Percentiles rank a stretch among this genome's conserved stretches.
Conservation (phyloP, 2,329 filamentous ascomycete genomes). For the Alternaria arbusti region DNA sequence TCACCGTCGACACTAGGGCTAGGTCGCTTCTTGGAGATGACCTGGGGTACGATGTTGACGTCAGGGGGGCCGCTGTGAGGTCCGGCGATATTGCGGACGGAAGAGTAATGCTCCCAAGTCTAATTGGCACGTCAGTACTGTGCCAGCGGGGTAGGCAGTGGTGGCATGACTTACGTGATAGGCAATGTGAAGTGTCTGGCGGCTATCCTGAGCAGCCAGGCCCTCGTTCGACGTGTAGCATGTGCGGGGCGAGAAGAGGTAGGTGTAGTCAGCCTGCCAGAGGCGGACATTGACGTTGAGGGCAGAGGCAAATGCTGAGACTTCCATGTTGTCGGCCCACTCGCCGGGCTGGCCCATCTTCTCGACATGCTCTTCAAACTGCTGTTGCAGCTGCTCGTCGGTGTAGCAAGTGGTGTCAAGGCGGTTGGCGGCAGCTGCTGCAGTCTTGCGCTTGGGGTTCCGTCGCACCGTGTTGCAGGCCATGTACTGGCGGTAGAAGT, state of each 20-base stretch:
- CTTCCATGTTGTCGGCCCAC: constrained; percentile 72
- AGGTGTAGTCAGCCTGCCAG: constrained; percentile 62
- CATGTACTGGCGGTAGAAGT: constrained; percentile 71
- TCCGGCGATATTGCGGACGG: constrained; percentile 66
- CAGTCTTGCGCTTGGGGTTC: constrained; percentile 63
- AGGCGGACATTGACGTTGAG: constrained; percentile 69
- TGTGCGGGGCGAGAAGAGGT: constrained; percentile 55
- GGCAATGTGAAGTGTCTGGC: constrained; percentile 62
- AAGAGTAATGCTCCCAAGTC: constrained; percentile 71
- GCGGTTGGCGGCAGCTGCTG: constrained; percentile 51
- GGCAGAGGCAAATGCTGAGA: constrained; percentile 68
- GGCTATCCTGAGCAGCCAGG: constrained; percentile 40
- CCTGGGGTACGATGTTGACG: constrained; percentile 46
- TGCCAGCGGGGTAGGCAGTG: neutral
- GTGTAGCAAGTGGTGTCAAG: constrained; percentile 58
- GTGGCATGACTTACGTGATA: constrained; percentile 61
- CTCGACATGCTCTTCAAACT: constrained; percentile 63
- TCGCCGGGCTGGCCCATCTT: constrained; percentile 66
- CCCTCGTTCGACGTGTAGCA: constrained; percentile 32
- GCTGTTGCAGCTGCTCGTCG: constrained; percentile 59
- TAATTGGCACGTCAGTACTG: constrained; percentile 43
- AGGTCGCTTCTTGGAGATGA: constrained; percentile 52
- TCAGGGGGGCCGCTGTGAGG: constrained; percentile 63
- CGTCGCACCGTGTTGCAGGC: constrained; percentile 61
- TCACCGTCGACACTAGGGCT: constrained; percentile 61